phyloP scores from a whole-genome alignment of 805 yeast genomes.

The Saccharomyces paradoxus region DNA sequence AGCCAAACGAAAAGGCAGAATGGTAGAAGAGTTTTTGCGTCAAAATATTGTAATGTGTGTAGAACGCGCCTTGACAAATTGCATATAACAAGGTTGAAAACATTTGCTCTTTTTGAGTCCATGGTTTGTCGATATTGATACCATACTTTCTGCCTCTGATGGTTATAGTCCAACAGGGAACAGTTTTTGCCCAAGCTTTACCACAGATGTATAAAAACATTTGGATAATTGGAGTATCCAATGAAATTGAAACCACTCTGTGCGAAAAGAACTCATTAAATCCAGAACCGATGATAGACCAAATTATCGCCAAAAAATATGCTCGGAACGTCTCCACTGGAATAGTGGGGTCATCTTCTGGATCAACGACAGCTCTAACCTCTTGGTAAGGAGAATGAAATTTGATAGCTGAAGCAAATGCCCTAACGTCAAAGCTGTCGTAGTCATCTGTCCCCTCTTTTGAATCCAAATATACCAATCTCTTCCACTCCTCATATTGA shows the following conservation, averaged over 20 bases:
- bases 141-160: conserved; percentile 34
- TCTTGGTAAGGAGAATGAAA: conserved; percentile 55
- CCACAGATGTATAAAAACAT: conserved; percentile 42
- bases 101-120: conserved; percentile 60
- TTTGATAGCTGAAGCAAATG: conserved; percentile 33
- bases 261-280: conserved; percentile 51
- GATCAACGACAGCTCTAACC: conserved; percentile 54
- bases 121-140: conserved; percentile 52
- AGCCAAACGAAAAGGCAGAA: conserved; percentile 36
- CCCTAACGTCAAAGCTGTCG: conserved; percentile 22
- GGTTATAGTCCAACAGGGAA: conserved; percentile 42
- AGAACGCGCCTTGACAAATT: conserved; percentile 32
- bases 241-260: conserved; percentile 44
- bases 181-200: conserved; percentile 30
- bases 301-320: conserved; percentile 33
- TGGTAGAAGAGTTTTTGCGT: conserved; percentile 28
- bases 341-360: conserved; percentile 39
- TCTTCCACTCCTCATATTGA: conserved; percentile 31
- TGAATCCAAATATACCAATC: conserved; percentile 17
- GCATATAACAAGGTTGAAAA: conserved; percentile 42
- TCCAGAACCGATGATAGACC: conserved; percentile 47
- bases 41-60: conserved; percentile 33
- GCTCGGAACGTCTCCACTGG: conserved; percentile 44
- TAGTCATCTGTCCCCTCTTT: conserved; percentile 11
- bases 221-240: conserved; percentile 39